A percentile compares a stretch with the other conserved stretches of the same genome.
Conservation (phyloP, 2,329 filamentous ascomycete species). For the Cadophora gregata region DNA sequence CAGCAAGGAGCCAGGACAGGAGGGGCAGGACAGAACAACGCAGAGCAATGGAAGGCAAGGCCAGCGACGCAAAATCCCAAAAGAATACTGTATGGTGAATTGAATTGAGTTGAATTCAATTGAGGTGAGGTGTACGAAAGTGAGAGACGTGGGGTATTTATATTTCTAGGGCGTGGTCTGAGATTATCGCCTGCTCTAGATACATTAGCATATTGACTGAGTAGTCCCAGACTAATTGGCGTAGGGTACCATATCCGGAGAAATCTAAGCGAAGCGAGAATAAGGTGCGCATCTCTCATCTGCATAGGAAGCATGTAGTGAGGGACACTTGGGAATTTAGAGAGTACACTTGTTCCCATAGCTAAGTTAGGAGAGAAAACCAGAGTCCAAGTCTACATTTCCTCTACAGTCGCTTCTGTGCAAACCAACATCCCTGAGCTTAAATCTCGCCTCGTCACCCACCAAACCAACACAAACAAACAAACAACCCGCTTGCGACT, state of each 20-base stretch:
- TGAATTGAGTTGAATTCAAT: too few species aligned
- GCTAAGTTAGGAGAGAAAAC: too few species aligned
- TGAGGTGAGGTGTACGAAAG: too few species aligned
- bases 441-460: neutral
- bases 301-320: neutral
- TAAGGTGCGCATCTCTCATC: neutral
- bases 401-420: neutral
- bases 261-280: neutral
- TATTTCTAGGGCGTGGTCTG: too few species aligned
- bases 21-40: neutral
- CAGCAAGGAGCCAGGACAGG: neutral
- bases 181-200: too few species aligned
- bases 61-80: neutral
- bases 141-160: too few species aligned
- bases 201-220: too few species aligned
- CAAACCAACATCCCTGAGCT: neutral
- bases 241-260: too few species aligned
- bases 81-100: too few species aligned
- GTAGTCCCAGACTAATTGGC: too few species aligned
- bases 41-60: neutral
- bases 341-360: neutral
- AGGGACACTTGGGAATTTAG: neutral
- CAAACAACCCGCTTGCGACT: neutral
- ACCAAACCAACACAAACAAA: constrained; percentile 3
- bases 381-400: neutral